Base-by-base conservation (phyloP, 139 green algal species). In the Mesotaenium endlicherianum region DNA sequence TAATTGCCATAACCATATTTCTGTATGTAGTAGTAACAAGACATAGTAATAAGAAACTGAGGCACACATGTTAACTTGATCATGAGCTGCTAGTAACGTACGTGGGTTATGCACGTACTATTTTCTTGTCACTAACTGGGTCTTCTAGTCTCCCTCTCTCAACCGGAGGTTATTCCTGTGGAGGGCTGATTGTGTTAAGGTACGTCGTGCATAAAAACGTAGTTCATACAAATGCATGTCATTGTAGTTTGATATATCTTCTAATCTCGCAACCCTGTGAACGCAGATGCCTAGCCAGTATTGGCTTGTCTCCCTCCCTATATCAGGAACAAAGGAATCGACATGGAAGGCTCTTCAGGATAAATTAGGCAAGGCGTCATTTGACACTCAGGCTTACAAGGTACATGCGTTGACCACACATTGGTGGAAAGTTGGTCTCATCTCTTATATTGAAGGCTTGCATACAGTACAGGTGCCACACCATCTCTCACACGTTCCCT, bases 241-340 rank as follows among this genome's bases (percentile, higher is more conserved):
- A 34, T 20, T 64, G 20, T 64, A 26, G 20, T 34, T 20, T 64
- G 53, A 20, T 64, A 26, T 64, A 64, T 26, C 26, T 20, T 64
- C 26, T 64, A 26, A 64, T 26, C 20, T 26, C 26, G 20, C 26
- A 34, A 26, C 20, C 26, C 53, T 64, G 26, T 20, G 53, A 26
- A 20, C 71, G 77, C 77, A 84, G 75, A 87, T 87, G 81, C 47
- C 74, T 47, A 87, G 39, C 20, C 72, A 78, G 6, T 87, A 87
- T 40, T 80, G 74, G 53, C 55, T 87, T 36, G 81, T 87, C 20
- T 87, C 81, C 26, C 39, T 87, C 14, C 81, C 72, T 14, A 42
- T 83, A 5, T n/a, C 49, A 34, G 58, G 58, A 47, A 43, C 38
- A 26, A 84, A 77, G 49, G 70, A 87, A 30, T 26, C 36, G n/a